Evolutionary conservation across 805 yeast genomes (phyloP), one percentile per base, ranked within the genome.

Genomic region (Cyberlindnera xishuangbannaensis): DNA sequence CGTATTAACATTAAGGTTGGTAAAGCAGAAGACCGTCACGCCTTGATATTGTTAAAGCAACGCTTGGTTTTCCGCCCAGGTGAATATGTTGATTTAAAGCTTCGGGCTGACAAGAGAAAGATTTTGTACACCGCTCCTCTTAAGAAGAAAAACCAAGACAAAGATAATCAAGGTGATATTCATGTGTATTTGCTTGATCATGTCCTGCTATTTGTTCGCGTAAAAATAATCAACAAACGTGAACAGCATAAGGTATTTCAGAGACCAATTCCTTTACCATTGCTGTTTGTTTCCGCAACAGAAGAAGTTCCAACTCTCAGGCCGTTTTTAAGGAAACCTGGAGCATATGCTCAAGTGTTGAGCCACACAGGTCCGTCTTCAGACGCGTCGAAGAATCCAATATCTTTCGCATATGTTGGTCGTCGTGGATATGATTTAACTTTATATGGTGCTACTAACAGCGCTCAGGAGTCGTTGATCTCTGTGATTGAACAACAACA

Each of bases 221-320:
- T 82, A 34, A 94, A 90, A 56, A 67, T 82, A 12, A 86, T 83
- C 34, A 88, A 84, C 55, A 87, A 87, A 59, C 74, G 95, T 50
- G 97, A 90, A 51, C 94, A 84, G 41, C 82, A 83, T 50, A 82
- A 87, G 50, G 97, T 90, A 11, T 84, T 82, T 57, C 92, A 90
- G 51, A 72, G 88, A 48, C 95, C 95, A 4, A 79, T 85, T 20
- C 92, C 88, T 23, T 62, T 86, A 26, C 92, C 88, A 11, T 63
- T 86, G 34, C 60, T 86, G 40, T 83, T 75, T 54, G 73, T 76
- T 8, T 75, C 90, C 21, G 73, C 88, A 33, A 77, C 82, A 4
- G 94, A 83, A 51, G 96, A 86, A 40, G 68, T 77, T 44, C 87
- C 92, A 11, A 68, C 78, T 2, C 59, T 81, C 42, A 69, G 64